A percentile compares a stretch with the other conserved stretches of the same genome.
Conservation (phyloP, 441 rosid genomes). For the Adansonia gregorii region DNA sequence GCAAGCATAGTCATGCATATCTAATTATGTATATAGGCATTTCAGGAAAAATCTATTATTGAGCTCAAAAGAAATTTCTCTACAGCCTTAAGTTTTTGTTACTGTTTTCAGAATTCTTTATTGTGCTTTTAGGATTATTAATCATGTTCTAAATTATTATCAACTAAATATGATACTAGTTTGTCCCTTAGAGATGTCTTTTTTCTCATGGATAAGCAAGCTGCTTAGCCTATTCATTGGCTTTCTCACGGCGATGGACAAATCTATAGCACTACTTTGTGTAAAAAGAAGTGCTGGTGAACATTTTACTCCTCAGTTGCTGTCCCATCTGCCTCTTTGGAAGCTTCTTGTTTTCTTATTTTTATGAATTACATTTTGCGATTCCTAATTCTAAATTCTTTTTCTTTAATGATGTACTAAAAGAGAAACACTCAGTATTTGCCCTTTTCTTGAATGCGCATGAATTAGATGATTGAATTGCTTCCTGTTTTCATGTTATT, state of each 20-base stretch:
- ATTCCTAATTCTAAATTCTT: background rate
- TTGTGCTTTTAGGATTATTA: conserved; percentile 7
- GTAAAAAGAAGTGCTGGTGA: background rate
- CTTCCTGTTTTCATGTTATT: conserved; percentile 19
- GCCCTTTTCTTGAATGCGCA: conserved; percentile 13
- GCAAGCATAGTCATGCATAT: background rate
- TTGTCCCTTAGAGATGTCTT: conserved; percentile 5
- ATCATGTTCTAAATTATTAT: background rate
- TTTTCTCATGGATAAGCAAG: background rate
- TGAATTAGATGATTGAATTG: conserved; percentile 15
- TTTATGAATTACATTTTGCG: background rate
- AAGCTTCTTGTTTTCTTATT: background rate
- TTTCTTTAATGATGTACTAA: conserved; percentile 6
- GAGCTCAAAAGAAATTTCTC: background rate
- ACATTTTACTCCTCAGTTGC: background rate
- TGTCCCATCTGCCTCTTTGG: background rate
- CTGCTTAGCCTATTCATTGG: background rate
- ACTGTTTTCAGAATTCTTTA: background rate
- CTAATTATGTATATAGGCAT: background rate
- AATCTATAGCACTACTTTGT: background rate
- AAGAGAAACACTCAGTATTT: background rate
- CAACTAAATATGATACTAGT: background rate
- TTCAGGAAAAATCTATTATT: background rate
- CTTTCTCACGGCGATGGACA: no score
- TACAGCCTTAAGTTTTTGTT: background rate